Conservation (phyloP, 75 land plant species). For the Picea glauca region DNA sequence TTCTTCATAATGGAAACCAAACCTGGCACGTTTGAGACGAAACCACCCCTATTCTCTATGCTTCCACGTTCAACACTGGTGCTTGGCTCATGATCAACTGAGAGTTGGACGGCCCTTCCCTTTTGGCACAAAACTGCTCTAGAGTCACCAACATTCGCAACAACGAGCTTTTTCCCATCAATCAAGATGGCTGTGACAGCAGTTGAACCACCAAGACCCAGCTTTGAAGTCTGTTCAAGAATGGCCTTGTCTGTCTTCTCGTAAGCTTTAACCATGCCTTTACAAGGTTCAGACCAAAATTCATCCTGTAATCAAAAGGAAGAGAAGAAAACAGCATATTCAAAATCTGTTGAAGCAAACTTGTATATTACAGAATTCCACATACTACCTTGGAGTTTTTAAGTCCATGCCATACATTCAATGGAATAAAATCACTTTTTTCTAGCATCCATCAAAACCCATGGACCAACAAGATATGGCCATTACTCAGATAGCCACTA, state of each 20-base stretch:
- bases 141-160: constrained; percentile 90
- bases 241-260: constrained; percentile 71
- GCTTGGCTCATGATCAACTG: constrained; percentile 84
- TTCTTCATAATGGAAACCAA: background rate
- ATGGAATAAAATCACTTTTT: background rate
- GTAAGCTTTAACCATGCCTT: constrained; percentile 65
- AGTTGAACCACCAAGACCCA: constrained; percentile 87
- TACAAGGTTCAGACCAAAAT: constrained; percentile 62
- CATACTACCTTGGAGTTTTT: background rate
- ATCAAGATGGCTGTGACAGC: constrained; percentile 92
- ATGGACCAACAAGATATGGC: background rate
- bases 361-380: background rate
- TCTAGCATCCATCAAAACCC: background rate
- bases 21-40: constrained; percentile 97
- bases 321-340: background rate
- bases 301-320: constrained; percentile 38
- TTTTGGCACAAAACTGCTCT: constrained; percentile 68
- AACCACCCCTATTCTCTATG: constrained; percentile 76
- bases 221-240: constrained; percentile 48
- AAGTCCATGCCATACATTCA: background rate
- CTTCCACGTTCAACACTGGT: constrained; percentile 46
- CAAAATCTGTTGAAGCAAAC: background rate
- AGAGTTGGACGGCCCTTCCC: constrained; percentile 61
- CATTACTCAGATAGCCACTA: background rate
- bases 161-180: constrained; percentile 57